A percentile compares a stretch with the other conserved stretches of the same genome.
These are phyloP conservation scores for Helotiales sp. DNA, from an alignment of 2,329 filamentous ascomycete genomes.

Conservation along the genomic window DNA sequence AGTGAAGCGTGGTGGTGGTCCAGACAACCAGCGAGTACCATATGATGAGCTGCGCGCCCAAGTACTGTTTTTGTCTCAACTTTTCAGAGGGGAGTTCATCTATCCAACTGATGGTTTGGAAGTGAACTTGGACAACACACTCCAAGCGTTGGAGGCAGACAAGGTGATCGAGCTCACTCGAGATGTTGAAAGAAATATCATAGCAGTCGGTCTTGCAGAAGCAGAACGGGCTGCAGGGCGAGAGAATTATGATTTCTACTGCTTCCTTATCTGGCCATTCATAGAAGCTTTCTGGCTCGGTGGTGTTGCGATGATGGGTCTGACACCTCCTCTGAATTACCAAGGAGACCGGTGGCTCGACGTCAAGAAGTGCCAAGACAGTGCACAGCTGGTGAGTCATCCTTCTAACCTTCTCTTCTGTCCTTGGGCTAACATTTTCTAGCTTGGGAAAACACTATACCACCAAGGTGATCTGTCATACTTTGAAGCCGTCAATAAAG, in stretches of 20 bases:
- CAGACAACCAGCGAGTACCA: conserved; percentile 73
- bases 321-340: conserved; percentile 67
- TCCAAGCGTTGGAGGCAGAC: conserved; percentile 76
- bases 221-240: conserved; percentile 75
- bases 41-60: conserved; percentile 75
- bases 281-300: conserved; percentile 94
- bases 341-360: conserved; percentile 74
- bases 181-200: conserved; percentile 55
- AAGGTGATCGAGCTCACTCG: conserved; percentile 70
- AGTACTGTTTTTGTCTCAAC: conserved; percentile 84
- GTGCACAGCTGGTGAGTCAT: conserved; percentile 71
- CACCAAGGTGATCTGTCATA: conserved; percentile 97
- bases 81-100: conserved; percentile 97
- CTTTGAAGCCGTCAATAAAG: conserved; percentile 98
- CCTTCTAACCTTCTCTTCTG: background rate
- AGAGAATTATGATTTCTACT: conserved; percentile 98
- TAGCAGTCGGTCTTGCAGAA: conserved; percentile 71
- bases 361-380: conserved; percentile 74
- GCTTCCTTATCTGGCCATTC: conserved; percentile 98
- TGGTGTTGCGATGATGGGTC: conserved; percentile 81
- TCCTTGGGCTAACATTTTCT: conserved; percentile 25
- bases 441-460: conserved; percentile 94
- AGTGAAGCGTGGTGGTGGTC: conserved; percentile 88
- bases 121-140: conserved; percentile 77
- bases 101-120: conserved; percentile 85